These are phyloP conservation scores for Juglanconis oblonga DNA, from an alignment of 2,329 filamentous ascomycete genomes.

Conservation along the genomic window DNA sequence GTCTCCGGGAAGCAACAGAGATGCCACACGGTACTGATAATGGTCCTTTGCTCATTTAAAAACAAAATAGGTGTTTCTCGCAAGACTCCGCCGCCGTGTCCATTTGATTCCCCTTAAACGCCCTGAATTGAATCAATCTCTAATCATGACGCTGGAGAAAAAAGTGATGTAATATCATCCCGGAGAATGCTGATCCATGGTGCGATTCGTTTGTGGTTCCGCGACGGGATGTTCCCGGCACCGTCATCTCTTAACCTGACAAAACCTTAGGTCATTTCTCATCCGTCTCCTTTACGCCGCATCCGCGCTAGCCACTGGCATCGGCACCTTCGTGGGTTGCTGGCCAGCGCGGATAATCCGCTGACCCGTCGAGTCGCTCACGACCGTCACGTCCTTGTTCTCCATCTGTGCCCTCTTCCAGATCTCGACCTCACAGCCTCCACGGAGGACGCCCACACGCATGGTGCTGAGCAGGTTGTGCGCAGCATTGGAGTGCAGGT, in stretches of 20 bases:
- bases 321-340: slow-evolving; percentile 79
- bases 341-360: slow-evolving; percentile 81
- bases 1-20: background rate
- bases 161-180: background rate
- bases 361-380: slow-evolving; percentile 77
- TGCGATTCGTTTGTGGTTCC: background rate
- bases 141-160: background rate
- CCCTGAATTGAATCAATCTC: background rate
- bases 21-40: background rate
- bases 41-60: background rate
- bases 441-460: slow-evolving; percentile 81
- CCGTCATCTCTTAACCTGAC: background rate
- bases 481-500: slow-evolving; percentile 84
- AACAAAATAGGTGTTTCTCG: background rate
- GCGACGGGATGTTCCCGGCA: background rate
- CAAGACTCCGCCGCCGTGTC: background rate
- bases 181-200: background rate
- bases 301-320: slow-evolving; percentile 79
- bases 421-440: slow-evolving; percentile 86
- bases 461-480: slow-evolving; percentile 87
- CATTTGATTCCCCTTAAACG: background rate
- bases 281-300: slow-evolving; percentile 56
- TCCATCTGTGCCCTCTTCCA: slow-evolving; percentile 85
- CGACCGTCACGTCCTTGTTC: slow-evolving; percentile 76
- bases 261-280: background rate